Conservation (phyloP, 495 filamentous ascomycete species). For the Aspergillus bertholletiae region DNA sequence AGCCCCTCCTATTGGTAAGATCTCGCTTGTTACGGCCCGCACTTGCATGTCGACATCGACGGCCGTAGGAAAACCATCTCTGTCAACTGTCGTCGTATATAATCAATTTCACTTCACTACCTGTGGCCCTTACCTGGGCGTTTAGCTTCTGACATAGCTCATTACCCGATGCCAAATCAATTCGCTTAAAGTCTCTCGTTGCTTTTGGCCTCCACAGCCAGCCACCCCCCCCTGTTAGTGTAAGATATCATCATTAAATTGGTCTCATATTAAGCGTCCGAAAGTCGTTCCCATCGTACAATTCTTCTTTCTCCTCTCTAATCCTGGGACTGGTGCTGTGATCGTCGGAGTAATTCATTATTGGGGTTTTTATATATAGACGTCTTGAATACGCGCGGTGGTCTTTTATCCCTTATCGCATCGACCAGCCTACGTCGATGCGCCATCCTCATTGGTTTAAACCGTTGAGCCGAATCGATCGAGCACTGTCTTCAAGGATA, state of each 20-base stretch:
- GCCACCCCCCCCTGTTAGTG: background rate
- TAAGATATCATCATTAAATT: background rate
- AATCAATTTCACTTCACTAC: background rate
- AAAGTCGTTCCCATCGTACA: background rate
- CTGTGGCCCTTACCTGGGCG: background rate
- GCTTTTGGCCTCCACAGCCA: background rate
- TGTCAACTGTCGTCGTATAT: conserved; percentile 1
- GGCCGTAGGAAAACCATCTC: background rate
- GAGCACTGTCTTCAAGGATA: conserved; percentile 5
- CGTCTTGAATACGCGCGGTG: too few relatives aligned
- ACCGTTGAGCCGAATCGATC: conserved; percentile 15
- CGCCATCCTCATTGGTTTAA: conserved; percentile 14
- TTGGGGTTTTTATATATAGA: too few relatives aligned
- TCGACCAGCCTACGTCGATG: conserved; percentile 8
- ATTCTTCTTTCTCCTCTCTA: background rate
- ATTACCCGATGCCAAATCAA: background rate
- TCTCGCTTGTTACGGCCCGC: background rate
- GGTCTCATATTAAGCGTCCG: background rate
- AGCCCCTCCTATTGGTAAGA: background rate
- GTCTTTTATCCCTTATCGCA: background rate
- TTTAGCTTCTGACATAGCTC: background rate
- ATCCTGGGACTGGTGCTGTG: too few relatives aligned
- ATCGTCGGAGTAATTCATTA: too few relatives aligned
- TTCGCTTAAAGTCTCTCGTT: background rate
- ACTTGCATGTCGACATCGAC: background rate